Conservation (phyloP, 208 protist species). For the Leishmania amazonensis region DNA sequence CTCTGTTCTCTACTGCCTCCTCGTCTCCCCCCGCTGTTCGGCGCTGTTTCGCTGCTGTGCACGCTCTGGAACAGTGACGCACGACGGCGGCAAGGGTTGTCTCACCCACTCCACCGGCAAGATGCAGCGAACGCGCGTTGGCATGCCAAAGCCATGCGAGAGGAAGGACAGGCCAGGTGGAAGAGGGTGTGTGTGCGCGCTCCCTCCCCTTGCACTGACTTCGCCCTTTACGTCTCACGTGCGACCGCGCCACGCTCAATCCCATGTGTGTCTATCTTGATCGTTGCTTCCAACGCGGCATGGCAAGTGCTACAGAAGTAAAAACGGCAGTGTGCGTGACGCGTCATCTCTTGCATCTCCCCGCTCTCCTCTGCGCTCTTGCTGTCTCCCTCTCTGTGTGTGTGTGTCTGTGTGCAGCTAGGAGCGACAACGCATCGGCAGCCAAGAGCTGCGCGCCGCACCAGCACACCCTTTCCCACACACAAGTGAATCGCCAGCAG, state of each 20-base stretch:
- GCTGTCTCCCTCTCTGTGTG: not conserved
- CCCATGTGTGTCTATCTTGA: not conserved
- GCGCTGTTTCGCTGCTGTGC: not conserved
- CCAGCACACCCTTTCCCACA: not conserved
- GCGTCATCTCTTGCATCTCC: not conserved
- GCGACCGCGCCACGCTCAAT: not conserved
- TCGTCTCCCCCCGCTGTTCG: not conserved
- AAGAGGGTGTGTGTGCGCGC: not conserved
- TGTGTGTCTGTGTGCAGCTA: not conserved
- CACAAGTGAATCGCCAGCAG: not conserved
- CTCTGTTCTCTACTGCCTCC: not conserved
- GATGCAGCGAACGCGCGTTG: not conserved
- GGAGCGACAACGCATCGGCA: not conserved
- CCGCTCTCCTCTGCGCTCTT: not conserved
- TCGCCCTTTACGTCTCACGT: not conserved
- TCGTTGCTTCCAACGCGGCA: not conserved
- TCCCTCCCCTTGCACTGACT: not conserved
- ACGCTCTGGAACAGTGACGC: not conserved
- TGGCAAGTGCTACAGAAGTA: not conserved
- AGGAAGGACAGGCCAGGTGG: not conserved
- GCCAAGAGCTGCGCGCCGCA: not conserved
- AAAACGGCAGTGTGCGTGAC: not conserved
- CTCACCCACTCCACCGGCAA: not conserved
- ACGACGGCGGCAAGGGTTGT: not conserved
- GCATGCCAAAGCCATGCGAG: not conserved